Percentiles rank a stretch among this genome's conserved stretches.
phyloP scores from a whole-genome alignment of 2,329 filamentous ascomycete species.

The Aspergillus udagawae region DNA sequence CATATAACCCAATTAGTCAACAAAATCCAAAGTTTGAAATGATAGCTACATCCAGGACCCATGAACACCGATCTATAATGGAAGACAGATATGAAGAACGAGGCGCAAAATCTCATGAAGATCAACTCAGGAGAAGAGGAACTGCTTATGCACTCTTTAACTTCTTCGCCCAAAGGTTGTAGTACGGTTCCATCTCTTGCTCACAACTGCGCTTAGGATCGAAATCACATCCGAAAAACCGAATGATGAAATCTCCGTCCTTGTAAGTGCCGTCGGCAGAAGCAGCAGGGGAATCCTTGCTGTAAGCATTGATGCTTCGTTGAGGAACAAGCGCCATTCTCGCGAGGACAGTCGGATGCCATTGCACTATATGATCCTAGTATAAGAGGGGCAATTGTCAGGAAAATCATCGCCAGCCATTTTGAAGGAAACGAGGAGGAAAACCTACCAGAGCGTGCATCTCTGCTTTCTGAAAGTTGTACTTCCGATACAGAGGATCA shows the following conservation, averaged over 20 bases:
- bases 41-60: background rate
- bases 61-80: background rate
- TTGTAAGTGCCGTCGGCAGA: conserved; percentile 61
- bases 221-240: conserved; percentile 69
- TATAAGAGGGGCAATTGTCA: conserved; percentile 22
- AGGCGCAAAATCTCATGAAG: background rate
- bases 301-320: conserved; percentile 76
- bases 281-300: conserved; percentile 38
- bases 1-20: background rate
- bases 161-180: conserved; percentile 39
- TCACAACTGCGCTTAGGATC: conserved; percentile 60
- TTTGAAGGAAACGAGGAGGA: background rate
- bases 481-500: conserved; percentile 85
- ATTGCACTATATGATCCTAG: conserved; percentile 84
- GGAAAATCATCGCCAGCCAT: conserved; percentile 4
- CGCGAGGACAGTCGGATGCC: conserved; percentile 93
- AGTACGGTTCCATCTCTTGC: conserved; percentile 61
- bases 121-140: background rate
- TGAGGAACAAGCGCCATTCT: conserved; percentile 89
- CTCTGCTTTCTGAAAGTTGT: conserved; percentile 96
- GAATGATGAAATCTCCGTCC: conserved; percentile 79
- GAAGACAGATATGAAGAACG: background rate
- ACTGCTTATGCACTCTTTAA: conserved; percentile 15
- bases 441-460: conserved; percentile 74
- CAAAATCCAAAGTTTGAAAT: background rate